Base-by-base conservation (phyloP, 2,329 filamentous ascomycete genomes). In the Trichoderma sp. region DNA sequence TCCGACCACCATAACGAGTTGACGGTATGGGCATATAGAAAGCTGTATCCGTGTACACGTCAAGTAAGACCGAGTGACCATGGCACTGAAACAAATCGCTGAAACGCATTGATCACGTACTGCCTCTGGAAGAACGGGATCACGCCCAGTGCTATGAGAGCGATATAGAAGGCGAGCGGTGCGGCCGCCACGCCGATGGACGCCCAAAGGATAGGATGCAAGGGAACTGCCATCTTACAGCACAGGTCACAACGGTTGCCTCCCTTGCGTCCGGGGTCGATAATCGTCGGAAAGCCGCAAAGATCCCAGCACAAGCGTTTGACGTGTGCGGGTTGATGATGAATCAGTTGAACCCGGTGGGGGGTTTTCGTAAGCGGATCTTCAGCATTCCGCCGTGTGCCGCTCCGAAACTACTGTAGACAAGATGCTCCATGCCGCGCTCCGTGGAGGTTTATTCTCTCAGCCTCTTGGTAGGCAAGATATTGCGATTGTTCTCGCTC, bases 21-120 rank as follows among this genome's bases (percentile, higher is more conserved):
- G 75, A 97, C 80, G 73, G 92, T 92, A 81, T 98, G 92, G 32
- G 92, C 90, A 80, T 98, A 99, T 6, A 98, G 81, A 28, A 92
- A 91, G 78, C 94, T 97, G 76, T 64, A 21, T 5, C 3, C 47
- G 21, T 24, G 2, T 12, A 6, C 7, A 18, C 21, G 11, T 18
- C 15, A 34, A 39, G 71, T 78, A 57, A 78, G 73, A 71, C 51
- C 9, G 21, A 32, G 28, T 15, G 15, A 21, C 58, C 47, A 11
- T 14, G 26, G 15, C 12, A 9, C 21, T 47, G 26, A 64, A 14
- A 53, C 14, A 28, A 9, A 28, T 21, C 8, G 18, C 26, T 26
- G 18, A 47, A 15, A 12, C 24, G 57, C 15, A 70, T 30, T 14
- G 12, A 14, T 51, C 53, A 77, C 90, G 83, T 86, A 97, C 94